Percentiles rank a stretch among this genome's conserved stretches.
Evolutionary conservation across 2,329 filamentous ascomycete species (phyloP).

Genomic region (Verticillium nubilum): DNA sequence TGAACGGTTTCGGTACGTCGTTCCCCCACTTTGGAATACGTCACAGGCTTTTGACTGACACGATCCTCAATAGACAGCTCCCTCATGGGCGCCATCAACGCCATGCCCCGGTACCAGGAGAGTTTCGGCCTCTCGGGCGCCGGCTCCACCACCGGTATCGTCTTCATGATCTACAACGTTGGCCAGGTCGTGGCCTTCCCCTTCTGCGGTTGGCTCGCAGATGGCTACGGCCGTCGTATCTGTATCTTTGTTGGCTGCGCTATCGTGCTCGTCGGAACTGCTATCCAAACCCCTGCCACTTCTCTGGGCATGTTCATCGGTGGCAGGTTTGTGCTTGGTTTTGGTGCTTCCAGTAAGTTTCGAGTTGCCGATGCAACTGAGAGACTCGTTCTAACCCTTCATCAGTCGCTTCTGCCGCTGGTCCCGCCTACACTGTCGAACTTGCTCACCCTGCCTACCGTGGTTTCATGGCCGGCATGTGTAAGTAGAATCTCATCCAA

Average conservation of each 20-base stretch:
- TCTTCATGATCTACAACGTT: slow-evolving; percentile 40
- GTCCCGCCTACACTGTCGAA: slow-evolving; percentile 57
- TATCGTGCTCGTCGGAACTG: slow-evolving; percentile 41
- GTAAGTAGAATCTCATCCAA: slow-evolving; percentile 44
- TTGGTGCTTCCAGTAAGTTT: slow-evolving; percentile 41
- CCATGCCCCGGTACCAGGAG: slow-evolving; percentile 39
- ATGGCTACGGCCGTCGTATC: slow-evolving; percentile 41
- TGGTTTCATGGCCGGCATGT: slow-evolving; percentile 46
- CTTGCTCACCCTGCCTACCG: slow-evolving; percentile 58
- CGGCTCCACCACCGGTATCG: slow-evolving; percentile 37
- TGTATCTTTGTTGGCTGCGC: slow-evolving; percentile 45
- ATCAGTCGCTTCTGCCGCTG: slow-evolving; percentile 47
- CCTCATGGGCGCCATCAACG: slow-evolving; percentile 31
- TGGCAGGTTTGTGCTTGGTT: slow-evolving; percentile 34
- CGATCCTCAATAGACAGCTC: slow-evolving; percentile 33
- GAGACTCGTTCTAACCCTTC: neutral
- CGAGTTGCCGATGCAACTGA: neutral
- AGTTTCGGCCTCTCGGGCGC: slow-evolving; percentile 35
- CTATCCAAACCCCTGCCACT: slow-evolving; percentile 33
- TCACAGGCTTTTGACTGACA: neutral
- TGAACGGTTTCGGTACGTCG: slow-evolving; percentile 22
- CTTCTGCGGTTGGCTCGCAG: slow-evolving; percentile 41
- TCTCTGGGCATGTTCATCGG: slow-evolving; percentile 39
- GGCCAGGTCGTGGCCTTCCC: slow-evolving; percentile 43
- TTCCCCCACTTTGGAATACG: neutral